phyloP scores from a whole-genome alignment of 768 basidiomycete species.

The Suillus plorans region DNA sequence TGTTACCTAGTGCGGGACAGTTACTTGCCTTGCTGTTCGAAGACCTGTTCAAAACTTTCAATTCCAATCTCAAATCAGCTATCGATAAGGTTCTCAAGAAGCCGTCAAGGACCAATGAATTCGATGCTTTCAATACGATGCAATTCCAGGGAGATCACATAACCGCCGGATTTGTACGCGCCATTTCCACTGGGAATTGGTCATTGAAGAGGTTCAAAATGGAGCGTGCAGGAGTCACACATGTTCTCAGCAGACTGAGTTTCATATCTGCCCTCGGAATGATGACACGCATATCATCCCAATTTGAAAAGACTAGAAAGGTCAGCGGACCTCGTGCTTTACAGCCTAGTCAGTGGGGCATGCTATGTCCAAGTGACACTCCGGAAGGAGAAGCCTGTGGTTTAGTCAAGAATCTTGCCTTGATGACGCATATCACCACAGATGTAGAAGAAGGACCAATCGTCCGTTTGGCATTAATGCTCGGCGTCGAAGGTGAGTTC shows the following conservation, averaged over 20 bases:
- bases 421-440: constrained; percentile 99
- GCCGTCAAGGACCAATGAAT: constrained; percentile 89
- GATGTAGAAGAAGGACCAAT: constrained; percentile 97
- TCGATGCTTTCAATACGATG: constrained; percentile 93
- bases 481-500: constrained; percentile 90
- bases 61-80: constrained; percentile 88
- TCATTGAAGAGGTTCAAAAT: constrained; percentile 98
- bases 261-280: constrained; percentile 98
- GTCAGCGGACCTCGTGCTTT: constrained; percentile 96
- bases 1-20: constrained; percentile 78
- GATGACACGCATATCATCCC: constrained; percentile 99
- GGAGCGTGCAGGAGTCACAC: constrained; percentile 98
- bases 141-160: constrained; percentile 96
- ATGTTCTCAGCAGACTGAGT: constrained; percentile 91
- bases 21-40: constrained; percentile 94
- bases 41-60: constrained; percentile 98
- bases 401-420: constrained; percentile 94
- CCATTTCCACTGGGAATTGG: constrained; percentile 99
- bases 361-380: constrained; percentile 96
- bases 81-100: constrained; percentile 99
- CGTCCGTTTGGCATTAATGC: constrained; percentile 83
- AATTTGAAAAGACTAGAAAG: constrained; percentile 99
- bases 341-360: constrained; percentile 99
- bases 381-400: constrained; percentile 99
- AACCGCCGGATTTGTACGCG: constrained; percentile 92